Evolutionary conservation across 129 eudicot species (phyloP).

Genomic region (Heracleum sosnowskyi): DNA sequence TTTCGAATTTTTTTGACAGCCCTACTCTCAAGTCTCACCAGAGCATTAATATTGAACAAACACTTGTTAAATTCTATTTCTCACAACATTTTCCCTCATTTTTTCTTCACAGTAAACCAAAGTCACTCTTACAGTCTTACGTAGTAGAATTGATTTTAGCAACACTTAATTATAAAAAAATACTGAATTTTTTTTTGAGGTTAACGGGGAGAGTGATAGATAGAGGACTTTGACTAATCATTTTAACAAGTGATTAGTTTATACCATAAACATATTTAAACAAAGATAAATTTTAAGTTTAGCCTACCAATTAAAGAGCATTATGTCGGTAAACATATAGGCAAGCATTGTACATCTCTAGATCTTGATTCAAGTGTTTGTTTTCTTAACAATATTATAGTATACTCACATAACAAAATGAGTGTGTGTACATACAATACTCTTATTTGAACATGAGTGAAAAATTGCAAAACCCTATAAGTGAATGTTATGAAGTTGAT

Average conservation of each 20-base stretch:
- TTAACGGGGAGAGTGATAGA: too few species aligned
- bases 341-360: conserved; percentile 16
- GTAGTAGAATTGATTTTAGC: too few species aligned
- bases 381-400: conserved; percentile 1
- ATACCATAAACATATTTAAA: not conserved
- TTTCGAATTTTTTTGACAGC: too few species aligned
- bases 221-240: conserved; percentile 4
- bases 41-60: too few species aligned
- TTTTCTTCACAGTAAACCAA: too few species aligned
- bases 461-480: not conserved
- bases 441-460: not conserved
- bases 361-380: conserved; percentile 14
- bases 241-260: not conserved
- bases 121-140: too few species aligned
- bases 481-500: not conserved
- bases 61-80: too few species aligned
- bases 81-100: too few species aligned
- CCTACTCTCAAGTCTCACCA: too few species aligned
- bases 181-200: too few species aligned
- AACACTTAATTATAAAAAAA: too few species aligned
- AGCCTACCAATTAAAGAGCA: conserved; percentile 27
- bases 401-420: not conserved
- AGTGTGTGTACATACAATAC: not conserved
- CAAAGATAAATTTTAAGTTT: not conserved
- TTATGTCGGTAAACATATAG: conserved; percentile 31